Base-by-base conservation (phyloP, 352 stramenopile species). In the Phytophthora cajani region DNA sequence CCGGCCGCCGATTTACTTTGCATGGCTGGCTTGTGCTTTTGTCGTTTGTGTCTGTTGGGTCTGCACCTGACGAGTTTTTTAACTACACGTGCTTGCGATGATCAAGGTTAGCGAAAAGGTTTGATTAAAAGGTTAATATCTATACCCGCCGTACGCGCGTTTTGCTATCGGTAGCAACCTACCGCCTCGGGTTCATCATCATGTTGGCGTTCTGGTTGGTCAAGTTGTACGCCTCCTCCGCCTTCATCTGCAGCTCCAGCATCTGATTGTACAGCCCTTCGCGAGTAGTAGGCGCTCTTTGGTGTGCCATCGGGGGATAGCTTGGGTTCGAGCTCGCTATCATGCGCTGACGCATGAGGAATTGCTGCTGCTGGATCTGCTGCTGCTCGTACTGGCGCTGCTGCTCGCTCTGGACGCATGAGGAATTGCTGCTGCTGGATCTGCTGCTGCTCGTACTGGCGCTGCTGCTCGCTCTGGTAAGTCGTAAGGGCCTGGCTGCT, bases 191-290 rank as follows among this genome's bases (percentile, higher is more conserved):
- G 33, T 80, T 79, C 83, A 83, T 78, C 83, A 83, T 78, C 82
- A 84, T 78, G 71, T 76, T 78, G 23, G 83, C 81, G 64, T 93
- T 91, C 62, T 90, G 85, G 73, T 88, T 93, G 14, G 84, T 82
- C 54, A 91, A 66, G 59, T 90, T 88, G 75, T 93, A 90, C 19
- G 84, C 79, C 17, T 63, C 71, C 64, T 93, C 85, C 32, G 85
- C 83, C 30, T 86, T 72, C 71, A 91, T 82, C 57, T 90, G 85
- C 60, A 93, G 71, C 65, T 90, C 83, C 30, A 91, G 70, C 85
- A 93, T 91, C 62, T 93, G 82, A 65, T 91, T 90, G 76, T 93
- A 93, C 8, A 93, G 75, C 12, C 71, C 83, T 64, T 81, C 73
- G 21, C 84, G 85, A n/a, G 70, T 72, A 12, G 46, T 36, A 10